Evolutionary conservation across 1,139 yeast species (phyloP).

Genomic region (Saccharomyces pastorianus): DNA sequence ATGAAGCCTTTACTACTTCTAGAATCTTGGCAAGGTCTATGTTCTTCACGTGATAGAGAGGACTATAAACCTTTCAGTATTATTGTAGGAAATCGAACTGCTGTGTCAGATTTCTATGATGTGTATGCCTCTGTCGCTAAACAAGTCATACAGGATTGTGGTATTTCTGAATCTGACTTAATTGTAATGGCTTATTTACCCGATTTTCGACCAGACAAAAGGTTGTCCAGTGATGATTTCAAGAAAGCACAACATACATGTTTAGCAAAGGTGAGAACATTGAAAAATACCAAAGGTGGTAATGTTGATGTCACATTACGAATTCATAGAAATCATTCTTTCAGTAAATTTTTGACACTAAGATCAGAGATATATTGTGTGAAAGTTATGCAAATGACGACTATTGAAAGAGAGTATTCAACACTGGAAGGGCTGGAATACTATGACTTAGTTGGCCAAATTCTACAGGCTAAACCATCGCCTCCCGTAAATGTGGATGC

Average conservation of each 20-base stretch:
- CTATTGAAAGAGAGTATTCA: constrained; percentile 87
- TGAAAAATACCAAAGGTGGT: constrained; percentile 58
- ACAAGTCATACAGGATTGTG: constrained; percentile 42
- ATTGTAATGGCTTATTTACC: constrained; percentile 54
- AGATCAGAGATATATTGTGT: constrained; percentile 57
- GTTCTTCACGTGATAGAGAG: constrained; percentile 58
- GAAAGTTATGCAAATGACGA: constrained; percentile 76
- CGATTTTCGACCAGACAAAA: constrained; percentile 19
- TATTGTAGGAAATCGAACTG: constrained; percentile 68
- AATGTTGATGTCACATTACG: constrained; percentile 68
- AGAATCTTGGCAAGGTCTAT: constrained; percentile 92
- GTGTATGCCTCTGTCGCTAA: constrained; percentile 70
- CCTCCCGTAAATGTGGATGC: constrained; percentile 29
- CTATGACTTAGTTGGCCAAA: constrained; percentile 61
- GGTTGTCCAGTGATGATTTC: constrained; percentile 24
- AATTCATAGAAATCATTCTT: constrained; percentile 40
- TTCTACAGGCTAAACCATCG: constrained; percentile 59
- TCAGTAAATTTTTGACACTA: constrained; percentile 48
- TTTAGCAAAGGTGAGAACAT: constrained; percentile 68
- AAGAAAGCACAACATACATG: constrained; percentile 37
- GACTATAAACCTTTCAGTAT: constrained; percentile 60
- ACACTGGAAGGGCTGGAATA: constrained; percentile 75
- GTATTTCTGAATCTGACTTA: constrained; percentile 68
- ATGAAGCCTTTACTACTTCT: constrained; percentile 76
- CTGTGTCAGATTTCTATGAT: constrained; percentile 82